Evolutionary conservation across 257 asterid species (phyloP), one percentile per base, ranked within the genome.

Genomic region (Penstemon barbatus): DNA sequence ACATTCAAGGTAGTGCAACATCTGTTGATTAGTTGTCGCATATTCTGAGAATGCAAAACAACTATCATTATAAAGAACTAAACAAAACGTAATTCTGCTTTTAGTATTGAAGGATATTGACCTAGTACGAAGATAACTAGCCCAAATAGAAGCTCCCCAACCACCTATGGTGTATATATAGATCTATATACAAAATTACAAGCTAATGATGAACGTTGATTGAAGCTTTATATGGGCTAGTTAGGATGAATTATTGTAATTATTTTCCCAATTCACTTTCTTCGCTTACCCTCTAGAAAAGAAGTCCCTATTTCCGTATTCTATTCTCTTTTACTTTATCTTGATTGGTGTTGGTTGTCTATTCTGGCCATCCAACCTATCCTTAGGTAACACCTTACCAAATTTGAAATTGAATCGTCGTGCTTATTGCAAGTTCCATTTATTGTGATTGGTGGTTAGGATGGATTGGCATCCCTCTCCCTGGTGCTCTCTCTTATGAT

Each of bases 381-480:
- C 56, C 63, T n/a, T 12, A 54, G 42, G 39, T 19, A 5, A 7
- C n/a, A 40, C 10, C 18, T 10, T 49, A 7, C 13, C 42, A n/a
- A 61, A 36, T 38, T n/a, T 53, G 15, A 37, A 25, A 42, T 45
- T 53, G 50, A 51, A 44, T 43, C 44, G 19, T 52, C 40, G 12
- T 49, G 6, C 40, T 41, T 56, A 44, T 68, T 4, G 43, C 5
- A 63, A 13, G 50, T 15, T 72, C 19, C 57, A 18, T 25, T 15
- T 15, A 15, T 19, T 64, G 39, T 56, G 43, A 56, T 43, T 72
- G 59, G 15, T 45, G 12, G 39, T 13, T 48, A 52, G 60, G 50
- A 64, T 50, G 57, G 59, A 52, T 64, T 5, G 40, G 4, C 39
- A 5, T 51, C 60, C 67, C 4, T 52, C 39, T 51, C 33, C 33